Base-by-base conservation (phyloP, 2,329 filamentous ascomycete species). In the Chrysosporium keratinophilum region DNA sequence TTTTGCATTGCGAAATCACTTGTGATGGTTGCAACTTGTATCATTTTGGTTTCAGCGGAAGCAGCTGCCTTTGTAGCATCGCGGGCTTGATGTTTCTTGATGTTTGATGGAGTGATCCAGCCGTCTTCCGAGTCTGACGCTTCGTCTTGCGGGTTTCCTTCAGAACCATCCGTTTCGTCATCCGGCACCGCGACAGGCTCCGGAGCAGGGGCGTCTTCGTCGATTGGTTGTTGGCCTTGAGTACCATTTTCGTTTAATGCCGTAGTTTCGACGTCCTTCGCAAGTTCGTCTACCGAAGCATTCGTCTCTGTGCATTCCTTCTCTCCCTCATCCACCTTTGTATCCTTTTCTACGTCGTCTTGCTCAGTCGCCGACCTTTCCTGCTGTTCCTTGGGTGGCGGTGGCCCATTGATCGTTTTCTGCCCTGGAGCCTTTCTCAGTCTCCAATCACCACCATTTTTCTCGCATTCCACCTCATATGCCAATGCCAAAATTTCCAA, bases 1-100 rank as follows among this genome's bases (percentile, higher is more conserved):
- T 97, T 97, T 73, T 97, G 91, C 88, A 98, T 95, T 53, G 93
- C 91, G 71, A 87, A 97, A 74, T 98, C 93, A 54, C 86, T 89
- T 1, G 93, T 97, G 65, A 97, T 84, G 43, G 91, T 83, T n/a
- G 89, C 91, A 14, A 87, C 88, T 69, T 94, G 84, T 61, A 96
- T 84, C 11, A 80, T 81, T 57, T 80, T 79, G 35, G 80, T 76
- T 52, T 80, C 76, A 1, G 77, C 67, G 47, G 76, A 71, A 40
- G 76, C 71, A 17, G 74, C 68, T 1, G 74, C 69, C 5, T 71
- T 72, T 19, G 74, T 70, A 17, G 76, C 71, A 61, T 91, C 83
- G 65, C 82, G 79, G 56, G 80, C 81, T 72, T 93, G 85, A 65
- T 88, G 84, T 66, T 88, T 86, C 67, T 88, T 87, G 60, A 98